Evolutionary conservation across 108 stramenopile genomes (phyloP).

Genomic region (Nitzschia inconspicua): DNA sequence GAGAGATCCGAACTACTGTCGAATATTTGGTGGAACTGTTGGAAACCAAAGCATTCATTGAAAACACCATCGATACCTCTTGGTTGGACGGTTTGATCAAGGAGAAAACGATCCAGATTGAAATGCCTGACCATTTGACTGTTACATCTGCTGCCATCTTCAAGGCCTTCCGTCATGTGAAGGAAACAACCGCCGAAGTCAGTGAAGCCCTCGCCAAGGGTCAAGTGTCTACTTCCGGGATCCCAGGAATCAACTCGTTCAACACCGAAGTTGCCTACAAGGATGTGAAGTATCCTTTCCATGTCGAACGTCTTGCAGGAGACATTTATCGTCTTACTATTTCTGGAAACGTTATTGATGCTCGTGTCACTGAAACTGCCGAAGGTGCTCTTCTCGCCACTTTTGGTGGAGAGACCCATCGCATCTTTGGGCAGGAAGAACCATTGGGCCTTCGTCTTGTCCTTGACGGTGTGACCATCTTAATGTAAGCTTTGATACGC

Average conservation of each 20-base stretch:
- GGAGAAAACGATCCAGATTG: slow-evolving; percentile 84
- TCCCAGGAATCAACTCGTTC: slow-evolving; percentile 88
- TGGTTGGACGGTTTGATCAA: slow-evolving; percentile 96
- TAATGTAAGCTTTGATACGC: slow-evolving; percentile 56
- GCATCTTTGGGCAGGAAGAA: slow-evolving; percentile 93
- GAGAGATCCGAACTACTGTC: slow-evolving; percentile 97
- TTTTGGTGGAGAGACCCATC: slow-evolving; percentile 90
- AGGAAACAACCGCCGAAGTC: slow-evolving; percentile 62
- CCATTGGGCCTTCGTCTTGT: slow-evolving; percentile 92
- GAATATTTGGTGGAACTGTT: slow-evolving; percentile 97
- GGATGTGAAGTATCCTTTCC: slow-evolving; percentile 92
- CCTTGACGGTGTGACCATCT: slow-evolving; percentile 77
- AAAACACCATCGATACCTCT: slow-evolving; percentile 94
- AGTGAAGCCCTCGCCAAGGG: slow-evolving; percentile 85
- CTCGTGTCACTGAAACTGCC: slow-evolving; percentile 74
- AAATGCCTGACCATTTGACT: slow-evolving; percentile 73
- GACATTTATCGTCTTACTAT: slow-evolving; percentile 80
- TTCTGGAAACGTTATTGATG: slow-evolving; percentile 69
- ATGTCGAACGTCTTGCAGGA: slow-evolving; percentile 73
- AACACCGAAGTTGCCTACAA: slow-evolving; percentile 88
- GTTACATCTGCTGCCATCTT: slow-evolving; percentile 88
- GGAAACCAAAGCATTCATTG: slow-evolving; percentile 93
- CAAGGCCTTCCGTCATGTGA: slow-evolving; percentile 86
- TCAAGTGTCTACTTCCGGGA: slow-evolving; percentile 79
- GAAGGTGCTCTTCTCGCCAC: slow-evolving; percentile 92